Base-by-base conservation (phyloP, 192 early-diverging fungal genomes). In the Podila horticola region DNA sequence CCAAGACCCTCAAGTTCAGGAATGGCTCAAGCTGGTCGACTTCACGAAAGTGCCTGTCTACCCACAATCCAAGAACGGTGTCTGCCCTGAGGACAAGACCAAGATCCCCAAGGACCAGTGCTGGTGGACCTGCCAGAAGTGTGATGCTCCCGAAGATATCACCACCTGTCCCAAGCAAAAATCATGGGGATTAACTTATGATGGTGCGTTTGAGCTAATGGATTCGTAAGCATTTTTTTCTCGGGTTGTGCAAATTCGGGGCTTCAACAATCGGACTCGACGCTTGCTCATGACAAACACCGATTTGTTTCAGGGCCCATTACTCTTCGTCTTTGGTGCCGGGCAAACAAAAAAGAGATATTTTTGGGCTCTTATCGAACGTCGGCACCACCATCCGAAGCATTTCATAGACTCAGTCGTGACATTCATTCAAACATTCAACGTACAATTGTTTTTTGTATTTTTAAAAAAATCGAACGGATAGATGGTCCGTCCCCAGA, bases 101-200 rank as follows among this genome's bases (percentile, higher is more conserved):
- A 59, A 60, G 28, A 79, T 85, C 58, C 62, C 69, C 9, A 74
- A 57, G 50, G 72, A 74, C 48, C 86, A 82, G 61, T 88, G 89
- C 66, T 84, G 85, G 74, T 90, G 89, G 89, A 84, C 87, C 20
- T 87, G 84, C 50, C 82, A 85, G 33, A 85, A 85, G 31, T 85
- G 84, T 60, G 71, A 69, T 52, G 73, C 79, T n/a, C 50, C 71
- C 24, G 74, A 68, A 20, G 84, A 82, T 58, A 74, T 88, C 38
- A 63, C 67, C 33, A 24, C 31, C 38, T 90, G 89, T 55, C 89
- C 89, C 15, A 41, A 41, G 38, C 85, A 82, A 52, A 66, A 75
- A 84, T 83, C 28, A 68, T 90, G 89, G 87, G 87, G 86, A 28
- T 28, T 88, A 19, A 90, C 89, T 26, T 90, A 83, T 65, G 89